These are phyloP conservation scores for Vicia villosa DNA, from an alignment of 306 rosid genomes.

Conservation along the genomic window DNA sequence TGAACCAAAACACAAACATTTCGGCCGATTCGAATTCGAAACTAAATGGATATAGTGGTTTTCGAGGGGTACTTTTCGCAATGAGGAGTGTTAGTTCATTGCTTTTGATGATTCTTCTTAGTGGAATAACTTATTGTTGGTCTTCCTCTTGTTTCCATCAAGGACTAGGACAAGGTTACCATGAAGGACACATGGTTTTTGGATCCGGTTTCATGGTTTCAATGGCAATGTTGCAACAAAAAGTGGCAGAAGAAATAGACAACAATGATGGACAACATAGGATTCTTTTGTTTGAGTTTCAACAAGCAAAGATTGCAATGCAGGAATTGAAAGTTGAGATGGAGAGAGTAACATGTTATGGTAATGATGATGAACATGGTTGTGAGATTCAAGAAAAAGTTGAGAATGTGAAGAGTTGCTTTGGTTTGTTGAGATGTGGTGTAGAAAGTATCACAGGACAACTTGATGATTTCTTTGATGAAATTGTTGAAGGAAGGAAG, in stretches of 20 bases:
- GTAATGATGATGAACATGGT: neutral
- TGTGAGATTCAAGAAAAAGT: constrained; percentile 46
- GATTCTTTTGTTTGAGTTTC: constrained; percentile 63
- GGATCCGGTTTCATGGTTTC: constrained; percentile 66
- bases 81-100: constrained; percentile 71
- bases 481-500: constrained; percentile 86
- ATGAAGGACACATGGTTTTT: constrained; percentile 43
- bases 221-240: constrained; percentile 59
- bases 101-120: constrained; percentile 64
- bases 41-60: constrained; percentile 77
- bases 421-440: constrained; percentile 72
- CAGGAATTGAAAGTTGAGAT: constrained; percentile 61
- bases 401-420: constrained; percentile 58
- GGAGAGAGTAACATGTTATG: constrained; percentile 51
- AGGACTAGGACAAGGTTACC: constrained; percentile 18
- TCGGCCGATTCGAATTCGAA: constrained; percentile 63
- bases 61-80: constrained; percentile 77
- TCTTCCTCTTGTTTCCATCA: constrained; percentile 59
- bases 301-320: constrained; percentile 59
- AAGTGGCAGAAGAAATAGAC: constrained; percentile 61
- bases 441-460: constrained; percentile 64
- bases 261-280: constrained; percentile 59
- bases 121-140: constrained; percentile 64
- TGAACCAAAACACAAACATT: constrained; percentile 44
- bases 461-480: constrained; percentile 93